A percentile compares a stretch with the other conserved stretches of the same genome.
Evolutionary conservation across 768 basidiomycete genomes (phyloP).

Genomic region (Collybia sp.): DNA sequence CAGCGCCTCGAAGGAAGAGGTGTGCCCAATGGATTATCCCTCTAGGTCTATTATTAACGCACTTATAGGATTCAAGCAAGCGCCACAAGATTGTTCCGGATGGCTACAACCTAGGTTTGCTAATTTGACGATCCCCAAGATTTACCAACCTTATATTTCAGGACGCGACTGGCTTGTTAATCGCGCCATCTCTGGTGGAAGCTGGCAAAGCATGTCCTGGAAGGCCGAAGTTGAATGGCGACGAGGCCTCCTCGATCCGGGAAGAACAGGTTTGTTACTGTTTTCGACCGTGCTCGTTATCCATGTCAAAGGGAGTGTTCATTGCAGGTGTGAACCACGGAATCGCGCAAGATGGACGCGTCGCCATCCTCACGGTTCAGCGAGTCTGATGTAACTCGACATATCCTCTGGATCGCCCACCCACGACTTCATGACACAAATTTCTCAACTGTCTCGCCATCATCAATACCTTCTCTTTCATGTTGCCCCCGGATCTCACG

Average conservation of each 20-base stretch:
- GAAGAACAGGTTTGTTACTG: conserved; percentile 50
- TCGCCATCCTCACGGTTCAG: conserved; percentile 72
- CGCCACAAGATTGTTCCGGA: conserved; percentile 72
- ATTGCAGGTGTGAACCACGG: conserved; percentile 70
- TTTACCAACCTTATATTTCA: background rate
- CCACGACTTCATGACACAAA: background rate
- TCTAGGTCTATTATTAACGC: conserved; percentile 8
- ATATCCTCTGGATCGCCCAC: background rate
- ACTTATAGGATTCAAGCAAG: conserved; percentile 44
- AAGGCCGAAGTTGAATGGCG: conserved; percentile 74
- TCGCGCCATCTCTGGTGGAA: conserved; percentile 53
- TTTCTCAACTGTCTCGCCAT: no score
- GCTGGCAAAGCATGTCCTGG: conserved; percentile 70
- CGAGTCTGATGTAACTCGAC: conserved; percentile 23
- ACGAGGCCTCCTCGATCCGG: conserved; percentile 62
- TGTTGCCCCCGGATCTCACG: no score
- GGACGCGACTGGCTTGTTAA: conserved; percentile 79
- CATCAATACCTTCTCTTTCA: no score
- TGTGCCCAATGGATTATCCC: conserved; percentile 13
- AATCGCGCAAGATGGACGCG: conserved; percentile 75
- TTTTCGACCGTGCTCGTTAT: background rate
- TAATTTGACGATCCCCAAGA: background rate
- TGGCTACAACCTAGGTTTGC: conserved; percentile 64
- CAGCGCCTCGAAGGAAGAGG: conserved; percentile 74
- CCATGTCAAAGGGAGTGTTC: background rate